Evolutionary conservation across 1,284 basidiomycete species (phyloP), one percentile per base, ranked within the genome.

Genomic region (Austropuccinia psidii): DNA sequence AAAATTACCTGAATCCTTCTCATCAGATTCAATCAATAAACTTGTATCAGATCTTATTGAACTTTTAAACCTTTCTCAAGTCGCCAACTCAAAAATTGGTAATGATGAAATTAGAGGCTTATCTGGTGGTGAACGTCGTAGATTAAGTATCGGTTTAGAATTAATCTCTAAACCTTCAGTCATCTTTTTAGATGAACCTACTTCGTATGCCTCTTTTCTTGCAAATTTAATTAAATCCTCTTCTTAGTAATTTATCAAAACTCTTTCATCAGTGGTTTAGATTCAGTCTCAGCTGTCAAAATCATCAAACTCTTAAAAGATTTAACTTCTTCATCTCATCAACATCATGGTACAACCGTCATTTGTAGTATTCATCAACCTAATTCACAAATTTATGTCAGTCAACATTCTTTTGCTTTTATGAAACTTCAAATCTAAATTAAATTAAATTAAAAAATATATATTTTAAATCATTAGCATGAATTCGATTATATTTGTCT

Each of bases 341-440:
- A 45, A 4, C 70, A 66, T 0, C 64, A 73, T n/a, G 76, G 88
- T 1, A 90, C 87, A 0, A 89, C 90, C 0, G 87, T 95, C 49
- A 87, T 94, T 69, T 90, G 89, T 27, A 90, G 88, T 1, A 90
- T 93, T 57, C 91, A 94, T 81, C 91, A 92, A 79, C 91, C 90
- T 1, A 89, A 87, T 75, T 93, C 90, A 5, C 89, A 88, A 74
- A 83, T 93, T 6, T 93, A 91, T 50, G 69, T 64, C 7, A 37
- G 68, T 37, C 31, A 43, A 15, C 33, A 60, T 21, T n/a, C n/a
- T n/a, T 9, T 39, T 41, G 13, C 1, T 35, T 52, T 37, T 33
- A 9, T 29, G 4, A 45, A 47, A 45, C 8, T 31, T 1, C 19
- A 21, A 4, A 21, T 27, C 33, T 19, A 31, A 31, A 33, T 2